Base-by-base conservation (phyloP, 2,329 filamentous ascomycete genomes). In the Macrophomina phaseolina region DNA sequence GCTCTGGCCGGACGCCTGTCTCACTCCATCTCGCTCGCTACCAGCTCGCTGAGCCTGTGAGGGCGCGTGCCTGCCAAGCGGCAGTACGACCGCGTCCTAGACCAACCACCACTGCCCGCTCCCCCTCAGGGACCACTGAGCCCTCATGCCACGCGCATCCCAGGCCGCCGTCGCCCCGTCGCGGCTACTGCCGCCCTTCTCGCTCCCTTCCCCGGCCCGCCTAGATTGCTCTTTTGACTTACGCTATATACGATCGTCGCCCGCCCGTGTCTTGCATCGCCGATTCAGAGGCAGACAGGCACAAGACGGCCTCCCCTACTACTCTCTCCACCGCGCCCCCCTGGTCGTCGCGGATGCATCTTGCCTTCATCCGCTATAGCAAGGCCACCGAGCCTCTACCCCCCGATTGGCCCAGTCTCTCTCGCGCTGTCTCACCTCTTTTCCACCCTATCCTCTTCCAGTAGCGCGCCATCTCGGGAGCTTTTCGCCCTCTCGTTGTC, bases 181-280 rank as follows among this genome's bases (percentile, higher is more conserved):
- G 42, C 55, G 55, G 55, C 55, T 46, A 45, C 55, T 60, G 55
- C 38, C 55, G 55, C 55, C 18, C 38, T 38, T 18, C 30, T 38
- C 36, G 7, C 49, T 30, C 52, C 52, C 18, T 45, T 12, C 36
- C 38, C 53, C 36, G 53, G 23, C 9, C 28, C 55, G 55, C 55
- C 55, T 60, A 18, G 34, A 18, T 8, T 38, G 7, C 36, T 2
- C 36, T 14, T 30, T 30, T 45, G 53, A 32, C 28, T 28, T 58
- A 40, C 53, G 36, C 38, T 42, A n/a, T 34, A 30, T 32, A 30
- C 5, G 36, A 58, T 58, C 55, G 55, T 45, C 55, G 55, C 40
- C 42, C 38, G 55, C 55, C 42, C 8, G 3, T 36, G 28, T 52
- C 49, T 52, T 34, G 34, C 49, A 52, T 52, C 48, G 48, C 48